phyloP scores from a whole-genome alignment of 164 flowering plant genomes.

The Vitis riparia region DNA sequence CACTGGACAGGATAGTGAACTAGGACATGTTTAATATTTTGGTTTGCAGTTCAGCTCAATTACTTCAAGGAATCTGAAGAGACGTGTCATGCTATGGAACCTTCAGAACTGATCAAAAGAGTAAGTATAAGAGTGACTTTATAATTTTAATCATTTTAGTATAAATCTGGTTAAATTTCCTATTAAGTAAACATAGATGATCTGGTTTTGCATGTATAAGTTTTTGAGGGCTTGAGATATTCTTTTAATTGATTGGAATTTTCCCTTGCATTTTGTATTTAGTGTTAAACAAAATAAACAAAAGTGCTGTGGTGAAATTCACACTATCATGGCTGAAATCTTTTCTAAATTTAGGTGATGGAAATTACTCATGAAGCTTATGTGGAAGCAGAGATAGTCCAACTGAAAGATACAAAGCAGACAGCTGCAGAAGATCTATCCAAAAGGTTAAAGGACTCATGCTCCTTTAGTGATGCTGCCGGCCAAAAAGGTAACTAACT shows the following conservation, averaged over 20 bases:
- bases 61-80: conserved; percentile 73
- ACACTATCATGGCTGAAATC: not conserved
- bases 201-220: no score
- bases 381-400: conserved; percentile 48
- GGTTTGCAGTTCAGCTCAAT: conserved; percentile 45
- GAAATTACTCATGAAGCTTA: conserved; percentile 70
- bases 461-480: conserved; percentile 59
- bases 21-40: not conserved
- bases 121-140: conserved; percentile 33
- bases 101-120: conserved; percentile 76
- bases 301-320: not conserved
- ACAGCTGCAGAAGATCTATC: conserved; percentile 76
- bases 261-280: not conserved
- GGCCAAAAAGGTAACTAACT: conserved; percentile 60
- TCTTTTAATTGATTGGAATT: not conserved
- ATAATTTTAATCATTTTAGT: not conserved
- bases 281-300: not conserved
- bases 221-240: not conserved
- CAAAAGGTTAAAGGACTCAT: conserved; percentile 69
- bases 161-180: not conserved
- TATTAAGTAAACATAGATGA: no score
- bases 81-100: conserved; percentile 71
- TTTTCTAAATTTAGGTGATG: conserved; percentile 49
- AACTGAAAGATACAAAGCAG: conserved; percentile 58
- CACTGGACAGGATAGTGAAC: conserved; percentile 2